Base-by-base conservation (phyloP, 1,284 basidiomycete species). In the Papiliotrema nemorosa region DNA sequence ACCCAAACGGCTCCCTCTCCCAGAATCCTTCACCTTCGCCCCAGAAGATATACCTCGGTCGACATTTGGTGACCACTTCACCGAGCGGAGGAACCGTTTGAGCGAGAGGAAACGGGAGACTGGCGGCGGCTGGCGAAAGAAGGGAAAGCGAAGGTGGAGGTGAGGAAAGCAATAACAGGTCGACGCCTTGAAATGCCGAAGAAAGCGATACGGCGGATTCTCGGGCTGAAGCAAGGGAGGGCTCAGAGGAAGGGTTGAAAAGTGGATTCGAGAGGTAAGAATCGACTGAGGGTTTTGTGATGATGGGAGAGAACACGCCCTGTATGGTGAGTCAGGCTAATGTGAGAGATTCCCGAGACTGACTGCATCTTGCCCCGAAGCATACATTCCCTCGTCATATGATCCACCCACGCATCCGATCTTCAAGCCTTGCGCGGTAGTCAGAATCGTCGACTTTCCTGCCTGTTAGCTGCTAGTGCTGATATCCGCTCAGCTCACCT, bases 1-100 rank as follows among this genome's bases (percentile, higher is more conserved):
- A 96, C 5, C 81, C 73, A 67, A 84, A 92, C 2, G 92, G 91
- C 59, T 94, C 90, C 47, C 91, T 78, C 70, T 97, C 92, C 90
- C 91, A 96, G 70, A 92, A 97, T 0, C 69, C 73, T 1, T 73
- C 70, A 69, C 73, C 33, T 78, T 83, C 47, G 75, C 81, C 41
- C 81, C 80, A 56, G 80, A 83, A 64, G 21, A 74, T 51, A 50
- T 75, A 76, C 13, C 72, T 58, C 16, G 74, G 72, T 35, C 67
- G 64, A 0, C 66, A 53, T 27, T 57, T 60, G 36, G 78, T 77
- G 14, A 89, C 77, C 0, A 88, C 69, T 35, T 88, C 86, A 47
- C 85, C 81, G 2, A 91, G 72, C 10, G 86, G 83, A 1, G 79
- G 77, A 0, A 81, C 83, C 1, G 80, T 75, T 5, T 70, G 63